Percentiles rank a stretch among this genome's conserved stretches.
These are phyloP conservation scores for Aschersonia sp. DNA, from an alignment of 2,329 filamentous ascomycete genomes.

Conservation along the genomic window DNA sequence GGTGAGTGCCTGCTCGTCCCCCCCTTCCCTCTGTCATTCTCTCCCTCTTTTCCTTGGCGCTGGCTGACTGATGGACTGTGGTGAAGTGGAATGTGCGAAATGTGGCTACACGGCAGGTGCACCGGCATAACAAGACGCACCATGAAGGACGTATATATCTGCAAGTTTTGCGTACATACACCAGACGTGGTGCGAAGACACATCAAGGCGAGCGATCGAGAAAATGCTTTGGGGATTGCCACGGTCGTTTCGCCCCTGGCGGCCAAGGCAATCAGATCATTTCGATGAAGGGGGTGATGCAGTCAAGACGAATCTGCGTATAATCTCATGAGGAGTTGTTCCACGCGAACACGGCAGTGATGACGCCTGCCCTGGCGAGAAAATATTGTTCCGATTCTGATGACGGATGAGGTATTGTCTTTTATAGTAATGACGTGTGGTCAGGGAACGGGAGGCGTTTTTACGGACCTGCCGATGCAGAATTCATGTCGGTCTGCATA, in stretches of 20 bases:
- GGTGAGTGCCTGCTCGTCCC: conserved; percentile 26
- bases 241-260: conserved; percentile 22
- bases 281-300: conserved; percentile 16
- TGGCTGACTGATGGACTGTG: too few relatives aligned
- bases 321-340: too few relatives aligned
- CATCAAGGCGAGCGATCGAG: conserved; percentile 23
- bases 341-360: too few relatives aligned
- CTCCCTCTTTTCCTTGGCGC: neutral
- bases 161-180: conserved; percentile 47
- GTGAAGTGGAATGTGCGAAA: conserved; percentile 45
- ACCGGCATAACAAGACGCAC: conserved; percentile 41
- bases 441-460: too few relatives aligned
- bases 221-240: conserved; percentile 20
- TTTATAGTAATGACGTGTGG: too few relatives aligned
- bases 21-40: neutral
- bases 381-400: too few relatives aligned
- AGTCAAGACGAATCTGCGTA: neutral
- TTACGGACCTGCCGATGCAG: too few relatives aligned
- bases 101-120: conserved; percentile 50
- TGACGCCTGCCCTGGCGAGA: too few relatives aligned
- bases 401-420: too few relatives aligned
- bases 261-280: conserved; percentile 27
- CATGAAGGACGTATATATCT: conserved; percentile 48
- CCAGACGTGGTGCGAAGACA: conserved; percentile 36
- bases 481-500: too few relatives aligned